Percentiles rank a stretch among this genome's conserved stretches.
Conservation (phyloP, 2,329 filamentous ascomycete species). For the Knufia petricola region DNA sequence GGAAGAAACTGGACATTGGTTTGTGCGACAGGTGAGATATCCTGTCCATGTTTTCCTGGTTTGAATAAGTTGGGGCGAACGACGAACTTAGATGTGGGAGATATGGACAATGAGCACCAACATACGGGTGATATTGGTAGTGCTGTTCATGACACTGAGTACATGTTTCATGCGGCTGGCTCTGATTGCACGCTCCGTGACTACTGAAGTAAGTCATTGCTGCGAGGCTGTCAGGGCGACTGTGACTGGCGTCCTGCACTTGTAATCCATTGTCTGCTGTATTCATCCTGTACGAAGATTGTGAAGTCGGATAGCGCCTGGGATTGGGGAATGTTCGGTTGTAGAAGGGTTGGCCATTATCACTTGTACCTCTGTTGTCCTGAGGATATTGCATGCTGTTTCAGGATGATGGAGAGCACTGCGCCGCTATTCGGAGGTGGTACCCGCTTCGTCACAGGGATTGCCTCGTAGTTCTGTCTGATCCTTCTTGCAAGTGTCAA, state of each 20-base stretch:
- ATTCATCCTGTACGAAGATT: background rate
- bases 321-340: conserved; percentile 1
- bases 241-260: background rate
- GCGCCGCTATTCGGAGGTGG: background rate
- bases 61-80: background rate
- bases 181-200: conserved; percentile 3
- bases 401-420: background rate
- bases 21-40: conserved; percentile 4
- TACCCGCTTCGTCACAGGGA: background rate
- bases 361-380: background rate
- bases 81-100: conserved; percentile 4
- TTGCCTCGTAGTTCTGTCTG: background rate
- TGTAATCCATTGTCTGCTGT: background rate
- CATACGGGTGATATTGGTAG: background rate
- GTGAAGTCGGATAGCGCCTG: background rate
- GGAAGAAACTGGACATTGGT: background rate
- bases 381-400: conserved; percentile 1
- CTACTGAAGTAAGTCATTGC: conserved; percentile 6
- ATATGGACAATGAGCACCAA: background rate
- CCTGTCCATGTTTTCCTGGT: background rate
- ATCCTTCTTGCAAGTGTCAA: background rate
- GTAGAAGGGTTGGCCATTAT: background rate
- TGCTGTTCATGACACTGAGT: background rate
- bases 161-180: conserved; percentile 6
- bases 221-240: background rate